Percentiles rank a stretch among this genome's conserved stretches.
Evolutionary conservation across 2,329 filamentous ascomycete genomes (phyloP).

Genomic region (Tolypocladium album): DNA sequence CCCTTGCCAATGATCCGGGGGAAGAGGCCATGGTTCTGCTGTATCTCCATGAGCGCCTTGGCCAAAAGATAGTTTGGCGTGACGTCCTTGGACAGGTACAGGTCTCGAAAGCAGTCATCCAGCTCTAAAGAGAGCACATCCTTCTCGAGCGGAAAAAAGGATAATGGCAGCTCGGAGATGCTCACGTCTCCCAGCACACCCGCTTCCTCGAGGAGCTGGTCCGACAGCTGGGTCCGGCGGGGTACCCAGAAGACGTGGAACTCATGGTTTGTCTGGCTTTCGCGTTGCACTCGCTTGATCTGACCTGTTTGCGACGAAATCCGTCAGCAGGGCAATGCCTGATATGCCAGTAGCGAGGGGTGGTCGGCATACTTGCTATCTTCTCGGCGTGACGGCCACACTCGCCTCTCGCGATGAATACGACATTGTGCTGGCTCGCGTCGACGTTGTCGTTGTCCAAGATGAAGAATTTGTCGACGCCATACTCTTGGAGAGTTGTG

Average conservation of each 20-base stretch:
- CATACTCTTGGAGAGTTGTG: slow-evolving; percentile 90
- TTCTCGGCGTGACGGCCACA: slow-evolving; percentile 72
- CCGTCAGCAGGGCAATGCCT: slow-evolving; percentile 9
- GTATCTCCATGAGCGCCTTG: slow-evolving; percentile 86
- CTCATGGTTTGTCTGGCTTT: slow-evolving; percentile 84
- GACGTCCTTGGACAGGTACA: slow-evolving; percentile 85
- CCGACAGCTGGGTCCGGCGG: slow-evolving; percentile 79
- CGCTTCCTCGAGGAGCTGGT: slow-evolving; percentile 83
- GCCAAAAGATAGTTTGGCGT: slow-evolving; percentile 84
- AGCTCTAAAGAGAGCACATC: slow-evolving; percentile 88
- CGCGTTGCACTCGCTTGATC: slow-evolving; percentile 79
- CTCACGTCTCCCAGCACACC: slow-evolving; percentile 89
- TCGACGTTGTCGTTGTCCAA: slow-evolving; percentile 94
- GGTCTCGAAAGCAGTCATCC: slow-evolving; percentile 73
- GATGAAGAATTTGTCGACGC: slow-evolving; percentile 95
- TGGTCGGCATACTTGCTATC: slow-evolving; percentile 66
- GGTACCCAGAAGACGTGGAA: slow-evolving; percentile 97
- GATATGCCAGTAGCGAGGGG: background rate
- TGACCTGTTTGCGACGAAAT: slow-evolving; percentile 52
- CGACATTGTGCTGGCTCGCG: slow-evolving; percentile 84
- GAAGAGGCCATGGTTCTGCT: slow-evolving; percentile 85
- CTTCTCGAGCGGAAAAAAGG: slow-evolving; percentile 84
- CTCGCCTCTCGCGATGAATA: slow-evolving; percentile 88
- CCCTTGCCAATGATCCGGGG: slow-evolving; percentile 93
- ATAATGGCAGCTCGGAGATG: slow-evolving; percentile 75